A percentile compares a stretch with the other conserved stretches of the same genome.
Conservation (phyloP, 306 rosid species). For the Prunus persica region Prunus_persica_NCBIv2 NC_034009.1:4552501-4553000, state of each 20-base stretch:
- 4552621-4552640: constrained; percentile 61
- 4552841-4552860: not conserved
- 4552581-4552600: not conserved
- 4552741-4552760: constrained; percentile 11
- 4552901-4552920: not conserved
- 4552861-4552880: not conserved
- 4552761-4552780: not conserved
- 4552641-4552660: constrained; percentile 71
- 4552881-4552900: not conserved
- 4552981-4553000: not conserved
- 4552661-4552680: constrained; percentile 77
- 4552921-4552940: not conserved
- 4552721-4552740: constrained; percentile 27
- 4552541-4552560: not conserved
- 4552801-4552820: not conserved
- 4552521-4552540: not conserved
- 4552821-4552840: not conserved
- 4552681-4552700: constrained; percentile 65
- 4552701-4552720: constrained; percentile 69
- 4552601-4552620: not conserved
- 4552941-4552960: not conserved
- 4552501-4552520: not conserved
- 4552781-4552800: not conserved
- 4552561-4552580: not conserved
- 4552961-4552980: not conserved